Percentiles rank a stretch among this genome's conserved stretches.
Evolutionary conservation across 2,329 filamentous ascomycete genomes (phyloP).

Genomic region (Gyromitra esculenta): DNA sequence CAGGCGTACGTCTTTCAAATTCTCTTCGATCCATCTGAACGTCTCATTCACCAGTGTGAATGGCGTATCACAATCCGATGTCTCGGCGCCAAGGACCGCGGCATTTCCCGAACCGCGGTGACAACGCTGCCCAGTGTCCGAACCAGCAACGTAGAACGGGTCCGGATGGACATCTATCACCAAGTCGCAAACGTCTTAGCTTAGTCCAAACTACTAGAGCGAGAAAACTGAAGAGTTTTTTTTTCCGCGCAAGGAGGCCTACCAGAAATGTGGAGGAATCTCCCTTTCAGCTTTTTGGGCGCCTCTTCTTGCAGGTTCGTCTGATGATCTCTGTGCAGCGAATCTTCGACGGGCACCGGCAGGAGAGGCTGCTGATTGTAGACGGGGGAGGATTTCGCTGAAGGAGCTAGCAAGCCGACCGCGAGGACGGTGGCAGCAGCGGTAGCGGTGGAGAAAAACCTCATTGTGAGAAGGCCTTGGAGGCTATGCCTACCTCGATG

Average conservation of each 20-base stretch:
- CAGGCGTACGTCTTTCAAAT: slow-evolving; percentile 70
- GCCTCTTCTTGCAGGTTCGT: slow-evolving; percentile 42
- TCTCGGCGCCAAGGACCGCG: slow-evolving; percentile 84
- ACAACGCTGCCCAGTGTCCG: slow-evolving; percentile 76
- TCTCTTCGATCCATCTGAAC: slow-evolving; percentile 83
- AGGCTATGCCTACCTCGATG: slow-evolving; percentile 41
- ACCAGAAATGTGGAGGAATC: slow-evolving; percentile 91
- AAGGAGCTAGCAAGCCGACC: slow-evolving; percentile 34
- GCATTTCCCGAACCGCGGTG: slow-evolving; percentile 80
- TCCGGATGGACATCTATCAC: slow-evolving; percentile 87
- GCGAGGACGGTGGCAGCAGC: slow-evolving; percentile 30
- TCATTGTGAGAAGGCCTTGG: slow-evolving; percentile 36
- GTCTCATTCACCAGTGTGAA: slow-evolving; percentile 83
- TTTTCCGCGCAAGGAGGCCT: slow-evolving; percentile 58
- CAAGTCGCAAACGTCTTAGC: slow-evolving; percentile 53
- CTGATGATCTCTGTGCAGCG: slow-evolving; percentile 31
- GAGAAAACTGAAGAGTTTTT: not conserved
- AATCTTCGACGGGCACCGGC: slow-evolving; percentile 39
- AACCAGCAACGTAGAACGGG: slow-evolving; percentile 76
- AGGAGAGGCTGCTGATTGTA: slow-evolving; percentile 34
- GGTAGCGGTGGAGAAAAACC: slow-evolving; percentile 37
- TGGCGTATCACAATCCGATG: slow-evolving; percentile 88
- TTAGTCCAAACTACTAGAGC: slow-evolving; percentile 37
- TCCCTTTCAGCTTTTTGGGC: slow-evolving; percentile 69
- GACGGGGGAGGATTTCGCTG: slow-evolving; percentile 31